These are phyloP conservation scores for Dendryphion nanum DNA, from an alignment of 2,329 filamentous ascomycete species.

Conservation along the genomic window DNA sequence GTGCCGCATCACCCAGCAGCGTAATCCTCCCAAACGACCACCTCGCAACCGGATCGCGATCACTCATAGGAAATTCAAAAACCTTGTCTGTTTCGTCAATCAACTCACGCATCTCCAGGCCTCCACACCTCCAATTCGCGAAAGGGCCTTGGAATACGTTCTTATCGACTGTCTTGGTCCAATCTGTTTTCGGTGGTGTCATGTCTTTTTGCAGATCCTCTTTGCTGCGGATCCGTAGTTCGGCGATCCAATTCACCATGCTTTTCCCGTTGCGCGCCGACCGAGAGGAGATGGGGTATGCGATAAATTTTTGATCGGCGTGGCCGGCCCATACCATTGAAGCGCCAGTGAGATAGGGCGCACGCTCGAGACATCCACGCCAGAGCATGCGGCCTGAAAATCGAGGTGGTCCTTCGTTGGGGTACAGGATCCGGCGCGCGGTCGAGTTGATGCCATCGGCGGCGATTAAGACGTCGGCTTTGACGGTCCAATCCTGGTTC, in stretches of 20 bases:
- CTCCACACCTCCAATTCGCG: slow-evolving; percentile 43
- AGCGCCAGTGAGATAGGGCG: slow-evolving; percentile 43
- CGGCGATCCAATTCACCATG: slow-evolving; percentile 50
- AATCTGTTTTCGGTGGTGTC: slow-evolving; percentile 46
- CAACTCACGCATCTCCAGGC: slow-evolving; percentile 43
- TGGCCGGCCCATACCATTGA: slow-evolving; percentile 49
- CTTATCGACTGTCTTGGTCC: slow-evolving; percentile 40
- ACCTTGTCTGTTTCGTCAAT: slow-evolving; percentile 44
- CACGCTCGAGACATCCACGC: slow-evolving; percentile 44
- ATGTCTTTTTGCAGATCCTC: slow-evolving; percentile 38
- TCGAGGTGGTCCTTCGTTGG: slow-evolving; percentile 44
- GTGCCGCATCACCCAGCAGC: slow-evolving; percentile 44
- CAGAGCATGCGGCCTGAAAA: slow-evolving; percentile 50
- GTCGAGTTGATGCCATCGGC: slow-evolving; percentile 49
- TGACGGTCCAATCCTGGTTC: slow-evolving; percentile 29
- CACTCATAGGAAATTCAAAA: slow-evolving; percentile 50
- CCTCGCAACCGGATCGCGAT: slow-evolving; percentile 41
- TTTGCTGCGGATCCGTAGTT: slow-evolving; percentile 43
- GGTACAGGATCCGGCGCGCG: slow-evolving; percentile 42
- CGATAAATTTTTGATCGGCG: slow-evolving; percentile 50
- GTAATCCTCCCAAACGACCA: slow-evolving; percentile 39
- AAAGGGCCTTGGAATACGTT: slow-evolving; percentile 43
- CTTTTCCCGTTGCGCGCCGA: slow-evolving; percentile 37
- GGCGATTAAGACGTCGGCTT: slow-evolving; percentile 40
- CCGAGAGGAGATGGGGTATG: slow-evolving; percentile 45